phyloP scores from a whole-genome alignment of 805 yeast genomes.

The Yarrowia sp. region DNA sequence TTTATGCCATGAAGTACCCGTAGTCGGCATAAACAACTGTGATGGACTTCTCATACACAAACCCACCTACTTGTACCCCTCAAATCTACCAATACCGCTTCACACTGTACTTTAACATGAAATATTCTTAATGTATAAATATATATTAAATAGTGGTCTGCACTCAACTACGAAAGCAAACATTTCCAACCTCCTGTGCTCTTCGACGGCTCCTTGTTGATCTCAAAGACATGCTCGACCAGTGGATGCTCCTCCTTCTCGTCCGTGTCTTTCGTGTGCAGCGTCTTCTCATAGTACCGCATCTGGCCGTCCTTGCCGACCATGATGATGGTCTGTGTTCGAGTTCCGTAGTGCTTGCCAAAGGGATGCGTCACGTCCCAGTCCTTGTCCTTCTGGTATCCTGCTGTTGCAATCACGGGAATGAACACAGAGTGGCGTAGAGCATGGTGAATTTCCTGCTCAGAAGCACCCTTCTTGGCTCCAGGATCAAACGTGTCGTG shows the following conservation, averaged over 20 bases:
- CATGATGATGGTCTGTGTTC: conserved; percentile 78
- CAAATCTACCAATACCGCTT: no score
- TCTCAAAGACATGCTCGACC: conserved; percentile 6
- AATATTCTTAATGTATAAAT: no score
- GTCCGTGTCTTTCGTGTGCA: conserved; percentile 38
- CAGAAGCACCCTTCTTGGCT: conserved; percentile 17
- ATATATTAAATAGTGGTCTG: no score
- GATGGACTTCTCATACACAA: no score
- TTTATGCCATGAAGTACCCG: no score
- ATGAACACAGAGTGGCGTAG: conserved; percentile 64
- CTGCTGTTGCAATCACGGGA: conserved; percentile 50
- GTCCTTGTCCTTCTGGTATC: conserved; percentile 13
- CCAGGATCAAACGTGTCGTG: conserved; percentile 41
- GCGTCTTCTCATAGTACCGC: conserved; percentile 59
- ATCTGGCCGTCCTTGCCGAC: conserved; percentile 52
- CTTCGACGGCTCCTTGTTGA: not conserved
- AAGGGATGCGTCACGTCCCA: conserved; percentile 34
- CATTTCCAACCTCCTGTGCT: not conserved
- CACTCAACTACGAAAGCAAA: not conserved
- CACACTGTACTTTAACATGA: no score
- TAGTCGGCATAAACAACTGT: no score
- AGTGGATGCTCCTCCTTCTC: conserved; percentile 12
- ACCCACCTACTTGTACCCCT: no score
- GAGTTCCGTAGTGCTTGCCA: conserved; percentile 74
- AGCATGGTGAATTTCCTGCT: conserved; percentile 30